A percentile compares a stretch with the other conserved stretches of the same genome.
Evolutionary conservation across 768 basidiomycete genomes (phyloP).

Genomic region (Kondoa subrosea): DNA sequence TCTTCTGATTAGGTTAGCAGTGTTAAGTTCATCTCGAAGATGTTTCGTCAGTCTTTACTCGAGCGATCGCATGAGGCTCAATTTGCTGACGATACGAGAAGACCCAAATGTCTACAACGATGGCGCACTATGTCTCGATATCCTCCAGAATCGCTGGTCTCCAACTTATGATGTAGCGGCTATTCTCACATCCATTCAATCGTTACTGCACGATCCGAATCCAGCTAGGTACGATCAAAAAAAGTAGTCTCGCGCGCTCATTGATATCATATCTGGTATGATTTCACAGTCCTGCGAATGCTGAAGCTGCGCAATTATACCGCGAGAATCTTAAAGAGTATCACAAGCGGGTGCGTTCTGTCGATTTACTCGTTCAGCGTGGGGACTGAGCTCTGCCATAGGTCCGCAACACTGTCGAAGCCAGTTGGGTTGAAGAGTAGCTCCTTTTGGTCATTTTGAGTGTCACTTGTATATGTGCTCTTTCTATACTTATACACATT

Average conservation of each 20-base stretch:
- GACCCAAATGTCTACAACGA: constrained; percentile 96
- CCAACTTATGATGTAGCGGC: constrained; percentile 98
- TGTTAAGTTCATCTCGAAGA: constrained; percentile 3
- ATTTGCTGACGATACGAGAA: constrained; percentile 48
- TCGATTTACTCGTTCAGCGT: not conserved
- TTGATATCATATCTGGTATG: not conserved
- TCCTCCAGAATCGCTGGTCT: constrained; percentile 95
- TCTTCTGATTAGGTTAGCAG: not conserved
- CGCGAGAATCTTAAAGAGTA: constrained; percentile 99
- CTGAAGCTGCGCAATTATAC: constrained; percentile 91
- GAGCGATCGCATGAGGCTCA: constrained; percentile 40
- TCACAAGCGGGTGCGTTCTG: constrained; percentile 59
- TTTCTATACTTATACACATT: too few relatives aligned
- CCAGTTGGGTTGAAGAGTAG: constrained; percentile 40
- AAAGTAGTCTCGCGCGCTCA: not conserved
- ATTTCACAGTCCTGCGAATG: constrained; percentile 72
- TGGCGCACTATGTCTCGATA: constrained; percentile 94
- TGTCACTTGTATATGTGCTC: constrained; percentile 1
- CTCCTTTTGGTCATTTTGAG: constrained; percentile 89
- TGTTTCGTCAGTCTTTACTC: not conserved
- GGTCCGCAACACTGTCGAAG: constrained; percentile 5
- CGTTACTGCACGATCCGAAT: constrained; percentile 89
- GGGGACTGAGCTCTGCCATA: not conserved
- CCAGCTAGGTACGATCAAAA: constrained; percentile 46
- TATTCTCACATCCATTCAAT: constrained; percentile 90